These are phyloP conservation scores for Pestalotiopsis sp. DNA, from an alignment of 2,329 filamentous ascomycete species.

Conservation along the genomic window DNA sequence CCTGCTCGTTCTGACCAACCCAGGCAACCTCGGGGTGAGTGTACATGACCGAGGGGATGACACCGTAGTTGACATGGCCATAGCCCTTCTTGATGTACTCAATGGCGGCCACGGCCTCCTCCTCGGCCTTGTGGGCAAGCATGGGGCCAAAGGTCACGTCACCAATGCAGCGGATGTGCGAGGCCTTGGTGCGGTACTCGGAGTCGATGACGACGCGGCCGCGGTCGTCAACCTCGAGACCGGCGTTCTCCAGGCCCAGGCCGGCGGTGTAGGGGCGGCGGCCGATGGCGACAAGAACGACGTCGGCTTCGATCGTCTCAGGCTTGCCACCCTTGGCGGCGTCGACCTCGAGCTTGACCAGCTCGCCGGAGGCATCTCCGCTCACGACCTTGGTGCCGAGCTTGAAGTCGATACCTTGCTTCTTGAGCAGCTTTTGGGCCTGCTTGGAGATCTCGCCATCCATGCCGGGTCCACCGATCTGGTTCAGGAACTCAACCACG, in stretches of 20 bases:
- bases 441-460: conserved; percentile 90
- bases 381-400: conserved; percentile 91
- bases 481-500: conserved; percentile 92
- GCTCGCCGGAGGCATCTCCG: conserved; percentile 79
- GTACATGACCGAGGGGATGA: conserved; percentile 99
- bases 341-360: conserved; percentile 83
- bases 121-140: conserved; percentile 99
- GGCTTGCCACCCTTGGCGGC: conserved; percentile 95
- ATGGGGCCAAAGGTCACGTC: conserved; percentile 98
- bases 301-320: conserved; percentile 89
- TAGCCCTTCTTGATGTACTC: conserved; percentile 98
- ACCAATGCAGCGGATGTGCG: conserved; percentile 95
- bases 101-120: conserved; percentile 91
- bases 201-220: conserved; percentile 97
- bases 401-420: conserved; percentile 99
- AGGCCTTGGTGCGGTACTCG: conserved; percentile 96
- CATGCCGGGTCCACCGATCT: conserved; percentile 98
- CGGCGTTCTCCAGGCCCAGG: conserved; percentile 91
- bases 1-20: conserved; percentile 97
- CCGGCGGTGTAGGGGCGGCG: conserved; percentile 92
- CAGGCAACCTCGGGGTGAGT: conserved; percentile 97
- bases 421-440: conserved; percentile 88
- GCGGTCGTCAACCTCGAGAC: conserved; percentile 87
- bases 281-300: conserved; percentile 95
- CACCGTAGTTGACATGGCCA: conserved; percentile 98